Conservation (phyloP, 495 filamentous ascomycete genomes). For the Extremus antarcticus region DNA sequence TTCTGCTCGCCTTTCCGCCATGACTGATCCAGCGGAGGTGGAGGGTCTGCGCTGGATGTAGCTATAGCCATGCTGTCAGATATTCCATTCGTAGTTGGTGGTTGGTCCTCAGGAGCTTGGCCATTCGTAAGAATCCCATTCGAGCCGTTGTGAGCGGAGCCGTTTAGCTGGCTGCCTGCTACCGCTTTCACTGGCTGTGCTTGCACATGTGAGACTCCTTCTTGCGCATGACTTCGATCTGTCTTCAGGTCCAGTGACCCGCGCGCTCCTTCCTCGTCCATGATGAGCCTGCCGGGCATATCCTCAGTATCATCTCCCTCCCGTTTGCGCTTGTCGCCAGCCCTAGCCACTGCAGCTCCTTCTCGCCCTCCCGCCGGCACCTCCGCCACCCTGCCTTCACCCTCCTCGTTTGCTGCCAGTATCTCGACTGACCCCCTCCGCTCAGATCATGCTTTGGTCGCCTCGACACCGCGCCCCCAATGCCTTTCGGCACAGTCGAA, state of each 20-base stretch:
- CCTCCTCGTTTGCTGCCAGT: slow-evolving; percentile 12
- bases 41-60: not conserved
- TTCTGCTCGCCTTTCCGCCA: slow-evolving; percentile 8
- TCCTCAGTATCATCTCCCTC: slow-evolving; percentile 15
- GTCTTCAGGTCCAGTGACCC: slow-evolving; percentile 20
- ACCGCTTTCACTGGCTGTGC: not conserved
- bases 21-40: slow-evolving; percentile 16
- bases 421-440: slow-evolving; percentile 10
- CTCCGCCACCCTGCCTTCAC: slow-evolving; percentile 1
- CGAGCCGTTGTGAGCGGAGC: not conserved
- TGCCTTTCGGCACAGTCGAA: too few relatives aligned
- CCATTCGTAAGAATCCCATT: slow-evolving; percentile 8
- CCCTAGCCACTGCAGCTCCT: slow-evolving; percentile 16
- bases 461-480: too few relatives aligned
- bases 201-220: not conserved
- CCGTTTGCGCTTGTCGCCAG: slow-evolving; percentile 10
- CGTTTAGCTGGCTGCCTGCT: not conserved
- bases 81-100: slow-evolving; percentile 5
- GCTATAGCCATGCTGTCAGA: slow-evolving; percentile 2
- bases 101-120: not conserved
- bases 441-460: not conserved
- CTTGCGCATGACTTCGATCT: slow-evolving; percentile 14
- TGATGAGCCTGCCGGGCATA: slow-evolving; percentile 32
- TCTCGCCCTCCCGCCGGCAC: slow-evolving; percentile 14
- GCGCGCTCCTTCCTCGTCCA: slow-evolving; percentile 24